A percentile compares a stretch with the other conserved stretches of the same genome.
phyloP scores from a whole-genome alignment of 2,329 filamentous ascomycete genomes.

The Penicillium sp. region DNA sequence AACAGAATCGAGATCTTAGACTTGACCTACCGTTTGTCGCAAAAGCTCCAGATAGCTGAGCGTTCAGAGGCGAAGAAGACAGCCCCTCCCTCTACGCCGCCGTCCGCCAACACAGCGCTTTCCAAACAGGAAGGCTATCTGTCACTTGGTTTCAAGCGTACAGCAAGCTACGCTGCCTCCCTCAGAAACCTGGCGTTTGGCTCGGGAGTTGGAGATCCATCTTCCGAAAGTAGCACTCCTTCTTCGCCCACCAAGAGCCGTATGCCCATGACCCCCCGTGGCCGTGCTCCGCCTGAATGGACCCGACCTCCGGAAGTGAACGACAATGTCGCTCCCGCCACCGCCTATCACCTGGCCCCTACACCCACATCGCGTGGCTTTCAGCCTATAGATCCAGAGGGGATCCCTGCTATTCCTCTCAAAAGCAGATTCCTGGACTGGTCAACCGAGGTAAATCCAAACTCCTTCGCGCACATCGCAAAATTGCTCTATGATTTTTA shows the following conservation, averaged over 20 bases:
- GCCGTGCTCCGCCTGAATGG: constrained; percentile 59
- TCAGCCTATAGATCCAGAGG: constrained; percentile 59
- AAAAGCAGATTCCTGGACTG: constrained; percentile 86
- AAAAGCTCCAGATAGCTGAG: constrained; percentile 42
- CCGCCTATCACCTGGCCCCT: constrained; percentile 73
- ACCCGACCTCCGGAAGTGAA: constrained; percentile 72
- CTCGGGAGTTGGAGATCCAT: constrained; percentile 34
- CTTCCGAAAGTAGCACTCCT: constrained; percentile 26
- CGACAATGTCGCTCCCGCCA: constrained; percentile 65
- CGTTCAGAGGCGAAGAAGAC: constrained; percentile 35
- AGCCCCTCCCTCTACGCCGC: constrained; percentile 48
- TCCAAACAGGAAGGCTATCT: constrained; percentile 63
- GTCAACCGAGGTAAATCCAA: constrained; percentile 70
- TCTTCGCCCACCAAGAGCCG: constrained; percentile 34
- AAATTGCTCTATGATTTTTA: constrained; percentile 8
- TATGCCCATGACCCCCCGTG: constrained; percentile 47
- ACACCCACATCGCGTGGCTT: constrained; percentile 80
- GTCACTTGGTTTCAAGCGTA: constrained; percentile 60
- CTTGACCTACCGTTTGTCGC: constrained; percentile 33
- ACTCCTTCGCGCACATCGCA: constrained; percentile 16
- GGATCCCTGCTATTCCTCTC: constrained; percentile 69
- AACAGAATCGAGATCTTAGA: constrained; percentile 67
- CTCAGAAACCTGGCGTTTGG: constrained; percentile 63
- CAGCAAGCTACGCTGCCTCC: constrained; percentile 65
- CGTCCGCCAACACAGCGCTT: constrained; percentile 44